These are phyloP conservation scores for Penicillium sp. DNA, from an alignment of 2,329 filamentous ascomycete species.

Conservation along the genomic window DNA sequence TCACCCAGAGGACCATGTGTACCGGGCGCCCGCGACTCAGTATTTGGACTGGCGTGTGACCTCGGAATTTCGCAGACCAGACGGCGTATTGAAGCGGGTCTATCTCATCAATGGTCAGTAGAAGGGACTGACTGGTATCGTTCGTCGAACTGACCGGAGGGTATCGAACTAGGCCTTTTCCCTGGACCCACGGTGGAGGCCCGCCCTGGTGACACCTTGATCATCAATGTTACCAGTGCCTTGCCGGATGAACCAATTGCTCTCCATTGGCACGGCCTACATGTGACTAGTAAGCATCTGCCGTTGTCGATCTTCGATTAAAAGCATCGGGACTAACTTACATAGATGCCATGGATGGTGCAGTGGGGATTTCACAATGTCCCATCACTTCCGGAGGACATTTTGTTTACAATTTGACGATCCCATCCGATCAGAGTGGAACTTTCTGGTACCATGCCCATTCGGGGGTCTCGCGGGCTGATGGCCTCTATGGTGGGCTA, in stretches of 20 bases:
- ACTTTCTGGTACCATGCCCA: conserved; percentile 53
- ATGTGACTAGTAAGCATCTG: conserved; percentile 34
- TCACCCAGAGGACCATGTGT: conserved; percentile 44
- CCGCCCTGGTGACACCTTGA: conserved; percentile 45
- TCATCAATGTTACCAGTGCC: conserved; percentile 44
- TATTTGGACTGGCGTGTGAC: conserved; percentile 44
- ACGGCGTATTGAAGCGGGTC: conserved; percentile 51
- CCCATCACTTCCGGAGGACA: conserved; percentile 57
- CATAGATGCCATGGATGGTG: conserved; percentile 62
- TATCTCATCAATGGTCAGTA: conserved; percentile 50
- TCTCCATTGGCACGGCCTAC: conserved; percentile 49
- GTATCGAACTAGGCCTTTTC: conserved; percentile 33
- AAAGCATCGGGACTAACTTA: not conserved
- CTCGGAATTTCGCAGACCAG: conserved; percentile 38
- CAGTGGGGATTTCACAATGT: conserved; percentile 64
- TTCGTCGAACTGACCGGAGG: not conserved
- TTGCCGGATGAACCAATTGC: conserved; percentile 40
- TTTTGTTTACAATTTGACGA: conserved; percentile 44
- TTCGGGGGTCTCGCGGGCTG: conserved; percentile 41
- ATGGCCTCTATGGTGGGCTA: conserved; percentile 49
- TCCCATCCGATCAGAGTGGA: conserved; percentile 38
- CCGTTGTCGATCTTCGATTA: not conserved
- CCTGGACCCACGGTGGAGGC: conserved; percentile 51
- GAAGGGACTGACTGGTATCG: not conserved
- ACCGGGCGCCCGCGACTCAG: conserved; percentile 33